phyloP scores from a whole-genome alignment of 345 rosid genomes.

The Hibiscus mutabilis region DNA sequence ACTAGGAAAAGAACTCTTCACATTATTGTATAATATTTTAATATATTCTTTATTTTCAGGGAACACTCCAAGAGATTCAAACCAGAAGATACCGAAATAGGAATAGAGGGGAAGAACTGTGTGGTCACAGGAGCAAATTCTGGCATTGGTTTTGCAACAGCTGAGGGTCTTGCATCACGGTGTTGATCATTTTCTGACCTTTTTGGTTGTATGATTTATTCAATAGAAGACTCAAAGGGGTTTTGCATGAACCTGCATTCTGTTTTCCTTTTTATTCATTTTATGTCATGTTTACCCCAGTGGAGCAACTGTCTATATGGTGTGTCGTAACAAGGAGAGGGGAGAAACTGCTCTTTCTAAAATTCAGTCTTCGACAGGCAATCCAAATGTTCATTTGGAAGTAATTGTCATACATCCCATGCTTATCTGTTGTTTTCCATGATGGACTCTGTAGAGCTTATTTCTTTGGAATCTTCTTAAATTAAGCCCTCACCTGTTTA shows the following conservation, averaged over 20 bases:
- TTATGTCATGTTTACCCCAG: constrained; percentile 21
- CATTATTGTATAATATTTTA: not conserved
- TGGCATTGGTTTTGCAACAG: constrained; percentile 83
- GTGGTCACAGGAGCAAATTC: constrained; percentile 94
- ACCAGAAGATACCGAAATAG: constrained; percentile 55
- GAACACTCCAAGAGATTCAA: constrained; percentile 68
- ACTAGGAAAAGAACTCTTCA: not conserved
- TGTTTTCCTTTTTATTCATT: not conserved
- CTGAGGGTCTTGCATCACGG: constrained; percentile 96
- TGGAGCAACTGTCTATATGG: constrained; percentile 82
- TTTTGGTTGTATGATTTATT: constrained; percentile 5
- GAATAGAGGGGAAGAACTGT: constrained; percentile 66
- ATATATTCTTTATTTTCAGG: constrained; percentile 27
- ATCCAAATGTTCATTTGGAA: constrained; percentile 70
- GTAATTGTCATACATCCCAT: constrained; percentile 26
- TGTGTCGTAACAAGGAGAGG: constrained; percentile 76
- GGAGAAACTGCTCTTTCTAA: constrained; percentile 81
- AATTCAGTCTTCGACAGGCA: constrained; percentile 64
- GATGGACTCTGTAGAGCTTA: not conserved
- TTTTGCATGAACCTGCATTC: not conserved
- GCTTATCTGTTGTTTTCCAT: not conserved
- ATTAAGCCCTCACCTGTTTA: not conserved
- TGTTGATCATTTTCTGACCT: constrained; percentile 18
- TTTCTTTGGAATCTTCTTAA: not conserved
- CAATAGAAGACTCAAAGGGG: not conserved